These are phyloP conservation scores for Orychophragmus violaceus DNA, from an alignment of 345 rosid species.

Conservation along the genomic window DNA sequence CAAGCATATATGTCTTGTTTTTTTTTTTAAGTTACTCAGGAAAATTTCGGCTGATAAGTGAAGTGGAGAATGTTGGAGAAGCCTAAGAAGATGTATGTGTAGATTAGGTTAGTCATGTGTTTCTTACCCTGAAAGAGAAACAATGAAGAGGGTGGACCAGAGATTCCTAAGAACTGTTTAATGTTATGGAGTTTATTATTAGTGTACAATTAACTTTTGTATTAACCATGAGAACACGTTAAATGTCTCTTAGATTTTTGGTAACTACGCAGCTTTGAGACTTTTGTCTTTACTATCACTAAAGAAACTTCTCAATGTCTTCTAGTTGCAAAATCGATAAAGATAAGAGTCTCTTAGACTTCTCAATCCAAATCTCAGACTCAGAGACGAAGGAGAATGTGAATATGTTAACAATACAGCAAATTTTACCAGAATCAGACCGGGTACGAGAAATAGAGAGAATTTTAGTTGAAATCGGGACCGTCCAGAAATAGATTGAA, in stretches of 20 bases:
- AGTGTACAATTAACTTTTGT: background rate
- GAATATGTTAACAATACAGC: too few relatives aligned
- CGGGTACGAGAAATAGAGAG: too few relatives aligned
- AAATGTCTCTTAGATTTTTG: background rate
- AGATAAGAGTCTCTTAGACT: too few relatives aligned
- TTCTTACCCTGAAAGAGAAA: conserved; percentile 19
- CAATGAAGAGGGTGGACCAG: conserved; percentile 28
- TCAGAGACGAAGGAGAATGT: too few relatives aligned
- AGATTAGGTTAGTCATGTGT: conserved; percentile 34
- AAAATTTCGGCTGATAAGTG: conserved; percentile 16
- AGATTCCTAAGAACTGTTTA: conserved; percentile 21
- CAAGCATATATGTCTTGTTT: conserved; percentile 29
- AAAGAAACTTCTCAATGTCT: too few relatives aligned
- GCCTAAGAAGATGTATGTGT: conserved; percentile 28
- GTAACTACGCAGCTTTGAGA: background rate
- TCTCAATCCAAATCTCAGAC: too few relatives aligned
- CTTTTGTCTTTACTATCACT: too few relatives aligned
- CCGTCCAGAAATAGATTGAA: too few relatives aligned
- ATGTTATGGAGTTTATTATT: conserved; percentile 12
- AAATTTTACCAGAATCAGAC: too few relatives aligned
- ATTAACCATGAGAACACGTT: background rate
- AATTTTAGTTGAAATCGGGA: too few relatives aligned
- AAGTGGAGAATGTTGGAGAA: conserved; percentile 13
- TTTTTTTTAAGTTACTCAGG: conserved; percentile 20
- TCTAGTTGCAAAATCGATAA: too few relatives aligned